A percentile compares a stretch with the other conserved stretches of the same genome.
These are phyloP conservation scores for Brassica balearica DNA, from an alignment of 441 rosid species.

Conservation along the genomic window DNA sequence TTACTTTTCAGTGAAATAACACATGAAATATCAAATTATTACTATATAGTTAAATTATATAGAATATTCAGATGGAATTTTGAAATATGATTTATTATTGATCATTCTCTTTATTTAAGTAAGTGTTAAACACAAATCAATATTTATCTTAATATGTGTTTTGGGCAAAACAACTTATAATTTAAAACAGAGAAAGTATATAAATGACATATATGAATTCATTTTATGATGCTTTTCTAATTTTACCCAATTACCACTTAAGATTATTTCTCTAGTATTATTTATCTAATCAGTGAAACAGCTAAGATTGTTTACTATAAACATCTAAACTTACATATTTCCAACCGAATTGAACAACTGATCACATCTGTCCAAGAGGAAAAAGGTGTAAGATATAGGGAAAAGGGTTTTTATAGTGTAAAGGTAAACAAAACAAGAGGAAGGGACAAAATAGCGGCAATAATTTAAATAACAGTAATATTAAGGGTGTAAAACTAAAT, in stretches of 20 bases:
- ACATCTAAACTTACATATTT: background rate
- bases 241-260: background rate
- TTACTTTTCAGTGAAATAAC: background rate
- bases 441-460: constrained; percentile 29
- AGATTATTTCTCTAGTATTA: background rate
- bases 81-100: background rate
- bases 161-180: background rate
- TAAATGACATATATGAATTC: background rate
- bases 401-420: too few species aligned
- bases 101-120: background rate
- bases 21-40: background rate
- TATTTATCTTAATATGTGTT: too few species aligned
- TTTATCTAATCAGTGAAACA: background rate
- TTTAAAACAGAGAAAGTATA: too few species aligned
- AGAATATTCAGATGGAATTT: background rate
- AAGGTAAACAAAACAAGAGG: constrained; percentile 27
- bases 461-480: background rate
- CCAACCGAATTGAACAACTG: background rate
- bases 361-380: background rate
- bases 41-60: background rate
- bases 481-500: background rate
- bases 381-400: background rate
- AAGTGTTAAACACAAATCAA: background rate
- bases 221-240: background rate
- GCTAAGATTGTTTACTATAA: background rate